These are phyloP conservation scores for Chlamydomonas eustigma DNA, from an alignment of 139 green algal genomes.

Conservation along the genomic window DNA sequence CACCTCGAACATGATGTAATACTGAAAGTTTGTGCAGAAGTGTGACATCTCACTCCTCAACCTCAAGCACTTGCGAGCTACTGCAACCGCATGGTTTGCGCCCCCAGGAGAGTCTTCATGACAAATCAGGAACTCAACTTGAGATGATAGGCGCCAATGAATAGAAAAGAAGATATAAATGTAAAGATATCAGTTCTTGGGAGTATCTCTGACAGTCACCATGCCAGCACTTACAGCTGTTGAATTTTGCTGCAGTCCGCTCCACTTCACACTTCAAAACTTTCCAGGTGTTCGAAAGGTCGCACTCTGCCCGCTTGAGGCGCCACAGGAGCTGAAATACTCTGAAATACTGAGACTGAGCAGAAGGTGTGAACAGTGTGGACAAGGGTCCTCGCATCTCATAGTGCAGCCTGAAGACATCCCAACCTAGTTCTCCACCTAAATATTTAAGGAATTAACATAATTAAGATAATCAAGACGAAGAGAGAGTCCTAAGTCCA, in stretches of 20 bases:
- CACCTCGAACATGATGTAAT: slow-evolving; percentile 91
- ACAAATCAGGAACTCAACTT: no score
- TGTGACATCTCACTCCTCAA: slow-evolving; percentile 82
- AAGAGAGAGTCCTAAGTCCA: no score
- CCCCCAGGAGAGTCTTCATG: slow-evolving; percentile 7
- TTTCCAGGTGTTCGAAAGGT: slow-evolving; percentile 63
- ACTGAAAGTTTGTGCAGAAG: slow-evolving; percentile 87
- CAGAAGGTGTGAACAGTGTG: slow-evolving; percentile 63
- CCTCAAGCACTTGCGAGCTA: slow-evolving; percentile 59
- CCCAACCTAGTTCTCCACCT: slow-evolving; percentile 73
- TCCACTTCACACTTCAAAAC: slow-evolving; percentile 32
- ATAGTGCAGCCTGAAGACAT: slow-evolving; percentile 90
- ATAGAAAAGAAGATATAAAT: no score
- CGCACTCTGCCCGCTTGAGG: slow-evolving; percentile 78
- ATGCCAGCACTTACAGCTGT: slow-evolving; percentile 15
- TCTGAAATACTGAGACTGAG: not conserved
- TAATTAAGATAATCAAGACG: no score
- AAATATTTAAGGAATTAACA: not conserved
- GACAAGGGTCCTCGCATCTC: slow-evolving; percentile 42
- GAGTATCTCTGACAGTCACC: no score
- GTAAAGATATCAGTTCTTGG: no score
- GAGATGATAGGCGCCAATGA: no score
- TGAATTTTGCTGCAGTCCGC: slow-evolving; percentile 15
- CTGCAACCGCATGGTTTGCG: slow-evolving; percentile 5
- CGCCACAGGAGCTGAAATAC: slow-evolving; percentile 75